Evolutionary conservation across 306 rosid species (phyloP).

Genomic region (Comarum palustre): DNA sequence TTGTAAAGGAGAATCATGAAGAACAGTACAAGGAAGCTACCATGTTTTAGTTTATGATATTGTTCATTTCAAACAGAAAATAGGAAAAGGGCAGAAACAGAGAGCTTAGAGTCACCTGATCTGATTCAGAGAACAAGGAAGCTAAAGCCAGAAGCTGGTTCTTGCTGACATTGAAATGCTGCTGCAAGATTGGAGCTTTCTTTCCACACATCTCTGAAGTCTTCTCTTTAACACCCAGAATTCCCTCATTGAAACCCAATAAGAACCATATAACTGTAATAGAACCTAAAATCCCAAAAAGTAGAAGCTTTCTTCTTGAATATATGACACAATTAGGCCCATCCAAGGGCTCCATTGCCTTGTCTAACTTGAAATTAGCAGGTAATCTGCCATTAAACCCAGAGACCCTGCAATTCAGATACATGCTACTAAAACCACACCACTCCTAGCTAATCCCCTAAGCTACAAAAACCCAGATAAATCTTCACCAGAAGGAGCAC

Average conservation of each 20-base stretch:
- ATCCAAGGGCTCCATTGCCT: slow-evolving; percentile 49
- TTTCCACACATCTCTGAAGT: slow-evolving; percentile 40
- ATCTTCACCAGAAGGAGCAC: slow-evolving; percentile 25
- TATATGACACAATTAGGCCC: slow-evolving; percentile 46
- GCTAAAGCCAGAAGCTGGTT: slow-evolving; percentile 56
- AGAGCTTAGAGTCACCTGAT: slow-evolving; percentile 59
- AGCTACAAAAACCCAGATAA: slow-evolving; percentile 25
- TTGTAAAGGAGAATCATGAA: background rate
- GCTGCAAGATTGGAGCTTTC: slow-evolving; percentile 51
- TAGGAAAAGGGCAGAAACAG: slow-evolving; percentile 2
- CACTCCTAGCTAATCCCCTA: slow-evolving; percentile 15
- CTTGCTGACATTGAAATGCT: slow-evolving; percentile 65
- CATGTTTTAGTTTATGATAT: background rate
- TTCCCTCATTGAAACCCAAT: slow-evolving; percentile 34
- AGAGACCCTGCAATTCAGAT: slow-evolving; percentile 57
- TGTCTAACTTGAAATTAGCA: slow-evolving; percentile 46
- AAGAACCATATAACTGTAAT: slow-evolving; percentile 42
- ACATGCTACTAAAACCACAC: slow-evolving; percentile 56
- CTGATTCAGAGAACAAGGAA: slow-evolving; percentile 59
- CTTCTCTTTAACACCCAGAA: slow-evolving; percentile 38
- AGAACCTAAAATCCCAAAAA: slow-evolving; percentile 46
- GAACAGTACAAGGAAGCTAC: background rate
- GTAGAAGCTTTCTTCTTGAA: slow-evolving; percentile 45
- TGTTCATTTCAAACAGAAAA: slow-evolving; percentile 7
- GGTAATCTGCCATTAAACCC: slow-evolving; percentile 59